Evolutionary conservation across 169 alveolate species (phyloP).

Genomic region (Plasmodium blacklocki): DNA sequence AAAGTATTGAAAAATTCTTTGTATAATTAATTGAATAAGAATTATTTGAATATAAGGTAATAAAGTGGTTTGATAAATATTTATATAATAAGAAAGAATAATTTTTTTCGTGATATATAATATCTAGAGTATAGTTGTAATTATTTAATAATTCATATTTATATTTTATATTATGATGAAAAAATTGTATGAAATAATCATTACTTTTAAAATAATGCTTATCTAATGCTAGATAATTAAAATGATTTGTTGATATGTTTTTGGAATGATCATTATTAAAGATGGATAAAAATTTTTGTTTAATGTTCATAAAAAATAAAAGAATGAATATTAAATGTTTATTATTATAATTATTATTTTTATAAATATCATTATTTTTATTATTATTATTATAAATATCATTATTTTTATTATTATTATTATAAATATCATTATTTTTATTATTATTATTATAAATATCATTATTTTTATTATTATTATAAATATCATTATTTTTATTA

Average conservation of each 20-base stretch:
- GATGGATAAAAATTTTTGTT: conserved; percentile 3
- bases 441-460: background rate
- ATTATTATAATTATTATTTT: background rate
- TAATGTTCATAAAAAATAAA: conserved; percentile 24
- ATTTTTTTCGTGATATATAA: conserved; percentile 13
- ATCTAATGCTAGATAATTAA: background rate
- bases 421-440: background rate
- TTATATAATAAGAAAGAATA: conserved; percentile 37
- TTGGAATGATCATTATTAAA: background rate
- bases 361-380: too few species aligned
- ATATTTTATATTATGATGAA: conserved; percentile 39
- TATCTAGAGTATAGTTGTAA: conserved; percentile 18
- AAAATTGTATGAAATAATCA: conserved; percentile 10
- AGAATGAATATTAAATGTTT: background rate
- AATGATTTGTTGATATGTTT: background rate
- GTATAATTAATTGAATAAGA: background rate
- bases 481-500: background rate
- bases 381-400: background rate
- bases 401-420: background rate
- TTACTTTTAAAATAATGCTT: conserved; percentile 11
- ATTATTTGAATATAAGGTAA: conserved; percentile 12
- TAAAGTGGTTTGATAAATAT: conserved; percentile 19
- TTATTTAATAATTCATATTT: conserved; percentile 9
- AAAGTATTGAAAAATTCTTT: conserved; percentile 32
- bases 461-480: background rate